Evolutionary conservation across 225 moss, liverwort and hornwort genomes (phyloP).

Genomic region (Pseudisothecium myosuroides): DNA sequence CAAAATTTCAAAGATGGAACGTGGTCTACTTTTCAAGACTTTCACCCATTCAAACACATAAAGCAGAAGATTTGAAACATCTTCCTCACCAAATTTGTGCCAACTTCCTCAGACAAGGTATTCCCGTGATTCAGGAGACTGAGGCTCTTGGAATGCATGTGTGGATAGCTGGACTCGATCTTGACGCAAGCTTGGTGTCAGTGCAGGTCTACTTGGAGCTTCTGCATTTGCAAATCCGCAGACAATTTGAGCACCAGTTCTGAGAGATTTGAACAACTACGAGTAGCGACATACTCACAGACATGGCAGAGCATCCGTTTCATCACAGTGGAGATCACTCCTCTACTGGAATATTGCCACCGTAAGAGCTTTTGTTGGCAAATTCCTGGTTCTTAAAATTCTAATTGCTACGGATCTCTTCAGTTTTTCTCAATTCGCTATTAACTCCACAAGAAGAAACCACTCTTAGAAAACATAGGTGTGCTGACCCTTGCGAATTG

Average conservation of each 20-base stretch:
- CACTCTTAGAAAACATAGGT: neutral
- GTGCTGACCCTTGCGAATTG: neutral
- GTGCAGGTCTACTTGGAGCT: neutral
- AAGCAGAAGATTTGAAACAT: neutral
- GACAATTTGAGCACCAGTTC: neutral
- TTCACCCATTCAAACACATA: neutral
- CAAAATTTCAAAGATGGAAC: neutral
- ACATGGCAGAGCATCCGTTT: neutral
- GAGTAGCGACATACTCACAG: too few relatives aligned
- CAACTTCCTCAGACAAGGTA: neutral
- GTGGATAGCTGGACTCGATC: neutral
- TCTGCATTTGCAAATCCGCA: neutral
- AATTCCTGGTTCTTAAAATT: accelerated
- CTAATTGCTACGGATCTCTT: too few relatives aligned
- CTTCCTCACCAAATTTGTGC: neutral
- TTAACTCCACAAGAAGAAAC: neutral
- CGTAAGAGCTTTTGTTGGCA: neutral
- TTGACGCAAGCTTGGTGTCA: neutral
- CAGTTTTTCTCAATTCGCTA: neutral
- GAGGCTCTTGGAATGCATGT: neutral
- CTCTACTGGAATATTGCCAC: neutral
- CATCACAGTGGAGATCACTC: neutral
- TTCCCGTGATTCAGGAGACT: neutral
- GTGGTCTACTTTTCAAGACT: neutral
- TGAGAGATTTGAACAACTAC: neutral